A percentile compares a stretch with the other conserved stretches of the same genome.
Conservation (phyloP, 345 rosid genomes). For the Psidium guajava region DNA sequence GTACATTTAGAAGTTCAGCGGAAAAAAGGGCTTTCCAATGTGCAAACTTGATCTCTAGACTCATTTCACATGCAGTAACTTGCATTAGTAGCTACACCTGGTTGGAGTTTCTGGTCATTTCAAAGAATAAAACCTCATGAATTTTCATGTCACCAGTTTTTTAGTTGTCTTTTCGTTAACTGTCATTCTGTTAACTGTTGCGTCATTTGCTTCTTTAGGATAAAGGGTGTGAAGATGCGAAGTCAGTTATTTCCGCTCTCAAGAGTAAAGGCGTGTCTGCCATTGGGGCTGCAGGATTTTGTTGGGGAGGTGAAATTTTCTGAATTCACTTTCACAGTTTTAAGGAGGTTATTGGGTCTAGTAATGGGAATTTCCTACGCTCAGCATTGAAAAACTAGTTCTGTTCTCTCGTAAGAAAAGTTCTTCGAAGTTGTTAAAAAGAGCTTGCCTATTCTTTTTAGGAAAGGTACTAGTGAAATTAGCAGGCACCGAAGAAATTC, state of each 20-base stretch:
- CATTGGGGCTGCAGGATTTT: conserved; percentile 15
- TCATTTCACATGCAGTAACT: not conserved
- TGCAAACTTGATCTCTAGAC: not conserved
- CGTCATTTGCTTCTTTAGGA: conserved; percentile 4
- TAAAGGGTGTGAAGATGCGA: conserved; percentile 24
- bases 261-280: conserved; percentile 12
- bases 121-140: not conserved
- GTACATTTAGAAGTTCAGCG: not conserved
- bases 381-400: no score
- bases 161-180: not conserved
- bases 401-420: not conserved
- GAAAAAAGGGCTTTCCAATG: not conserved
- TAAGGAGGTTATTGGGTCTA: not conserved
- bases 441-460: not conserved
- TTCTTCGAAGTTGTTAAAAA: not conserved
- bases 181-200: not conserved
- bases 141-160: not conserved
- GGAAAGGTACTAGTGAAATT: conserved; percentile 20
- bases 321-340: not conserved
- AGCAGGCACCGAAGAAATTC: not conserved
- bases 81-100: not conserved
- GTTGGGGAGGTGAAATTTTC: not conserved
- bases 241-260: conserved; percentile 16
- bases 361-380: not conserved
- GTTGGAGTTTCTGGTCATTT: not conserved